phyloP scores from a whole-genome alignment of 306 rosid genomes.

The Vigna radiata region DNA sequence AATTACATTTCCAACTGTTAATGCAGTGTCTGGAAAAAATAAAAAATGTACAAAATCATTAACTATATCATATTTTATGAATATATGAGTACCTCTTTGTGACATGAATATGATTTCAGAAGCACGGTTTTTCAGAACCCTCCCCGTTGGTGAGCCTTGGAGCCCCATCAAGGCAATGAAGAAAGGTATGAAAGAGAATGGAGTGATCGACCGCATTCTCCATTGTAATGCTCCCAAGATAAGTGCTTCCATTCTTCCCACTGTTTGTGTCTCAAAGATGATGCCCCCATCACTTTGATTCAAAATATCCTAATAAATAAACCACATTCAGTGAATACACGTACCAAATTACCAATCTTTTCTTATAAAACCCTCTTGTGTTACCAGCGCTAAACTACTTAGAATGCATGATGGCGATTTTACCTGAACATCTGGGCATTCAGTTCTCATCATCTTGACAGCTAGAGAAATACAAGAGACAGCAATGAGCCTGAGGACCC shows the following conservation, averaged over 20 bases:
- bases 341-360: neutral
- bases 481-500: constrained; percentile 73
- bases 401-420: neutral
- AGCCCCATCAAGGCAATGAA: constrained; percentile 59
- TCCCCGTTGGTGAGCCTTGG: constrained; percentile 55
- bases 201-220: constrained; percentile 91
- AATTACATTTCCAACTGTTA: neutral
- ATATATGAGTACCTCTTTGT: constrained; percentile 60
- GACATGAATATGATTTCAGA: constrained; percentile 69
- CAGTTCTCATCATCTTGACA: constrained; percentile 71
- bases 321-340: neutral
- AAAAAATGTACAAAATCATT: neutral
- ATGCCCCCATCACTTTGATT: constrained; percentile 63
- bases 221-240: constrained; percentile 78
- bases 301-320: constrained; percentile 4
- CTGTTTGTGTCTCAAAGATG: constrained; percentile 68
- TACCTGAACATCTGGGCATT: constrained; percentile 66
- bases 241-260: constrained; percentile 73
- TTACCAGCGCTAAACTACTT: neutral
- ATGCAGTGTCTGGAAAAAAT: neutral
- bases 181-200: constrained; percentile 75
- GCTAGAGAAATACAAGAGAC: constrained; percentile 79
- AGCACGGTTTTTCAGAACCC: constrained; percentile 70
- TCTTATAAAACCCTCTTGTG: neutral
- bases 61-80: neutral